Evolutionary conservation across 352 stramenopile species (phyloP).

Genomic region (Phytopythium sindhum): DNA sequence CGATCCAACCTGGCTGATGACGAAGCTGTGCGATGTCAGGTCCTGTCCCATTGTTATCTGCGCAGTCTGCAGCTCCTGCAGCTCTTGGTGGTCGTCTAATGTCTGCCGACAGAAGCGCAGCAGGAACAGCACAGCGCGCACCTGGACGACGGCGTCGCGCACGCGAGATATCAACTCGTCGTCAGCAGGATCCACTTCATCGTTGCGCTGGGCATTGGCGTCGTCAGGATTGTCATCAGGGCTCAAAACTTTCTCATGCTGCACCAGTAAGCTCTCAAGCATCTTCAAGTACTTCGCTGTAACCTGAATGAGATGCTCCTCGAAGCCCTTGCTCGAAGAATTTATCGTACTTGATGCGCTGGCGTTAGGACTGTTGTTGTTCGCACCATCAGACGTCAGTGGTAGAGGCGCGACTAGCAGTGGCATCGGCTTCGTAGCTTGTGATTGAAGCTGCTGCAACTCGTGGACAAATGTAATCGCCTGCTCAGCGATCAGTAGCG

Average conservation of each 20-base stretch:
- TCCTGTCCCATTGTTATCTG: constrained; percentile 30
- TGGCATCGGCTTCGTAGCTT: constrained; percentile 32
- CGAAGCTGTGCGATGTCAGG: constrained; percentile 39
- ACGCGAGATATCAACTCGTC: constrained; percentile 25
- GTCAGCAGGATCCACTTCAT: background rate
- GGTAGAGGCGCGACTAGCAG: background rate
- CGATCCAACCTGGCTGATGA: constrained; percentile 46
- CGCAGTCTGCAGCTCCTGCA: constrained; percentile 25
- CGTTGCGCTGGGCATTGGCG: background rate
- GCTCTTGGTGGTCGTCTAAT: constrained; percentile 29
- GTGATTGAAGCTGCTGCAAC: constrained; percentile 46
- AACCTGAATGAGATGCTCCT: constrained; percentile 34
- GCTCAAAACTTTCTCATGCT: constrained; percentile 17
- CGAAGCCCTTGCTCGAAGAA: constrained; percentile 20
- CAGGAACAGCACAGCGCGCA: constrained; percentile 51
- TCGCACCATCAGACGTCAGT: constrained; percentile 3
- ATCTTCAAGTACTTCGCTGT: constrained; percentile 11
- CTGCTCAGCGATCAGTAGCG: constrained; percentile 30
- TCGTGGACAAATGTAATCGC: constrained; percentile 37
- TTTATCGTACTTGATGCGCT: background rate
- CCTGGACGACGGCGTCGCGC: constrained; percentile 55
- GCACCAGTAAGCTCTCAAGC: constrained; percentile 8
- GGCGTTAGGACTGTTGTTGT: constrained; percentile 1
- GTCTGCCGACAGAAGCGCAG: constrained; percentile 40
- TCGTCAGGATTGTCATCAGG: constrained; percentile 2